phyloP scores from a whole-genome alignment of 2,329 filamentous ascomycete species.

The Beauveria caledonica region DNA sequence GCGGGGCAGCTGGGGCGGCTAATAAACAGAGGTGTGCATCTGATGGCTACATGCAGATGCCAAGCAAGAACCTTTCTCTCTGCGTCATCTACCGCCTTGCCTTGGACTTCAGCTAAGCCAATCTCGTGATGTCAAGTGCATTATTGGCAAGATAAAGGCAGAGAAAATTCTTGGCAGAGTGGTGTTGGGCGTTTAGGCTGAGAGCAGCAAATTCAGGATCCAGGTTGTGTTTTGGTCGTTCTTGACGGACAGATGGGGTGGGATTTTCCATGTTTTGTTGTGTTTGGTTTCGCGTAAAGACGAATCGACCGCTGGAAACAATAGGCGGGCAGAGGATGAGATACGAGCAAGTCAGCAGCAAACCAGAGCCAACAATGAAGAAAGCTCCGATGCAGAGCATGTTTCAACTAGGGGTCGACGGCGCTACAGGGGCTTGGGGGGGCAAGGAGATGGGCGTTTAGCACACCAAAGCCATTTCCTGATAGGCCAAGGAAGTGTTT shows the following conservation, averaged over 20 bases:
- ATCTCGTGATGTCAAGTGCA: not conserved
- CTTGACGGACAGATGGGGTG: not conserved
- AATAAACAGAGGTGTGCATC: not conserved
- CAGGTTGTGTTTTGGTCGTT: not conserved
- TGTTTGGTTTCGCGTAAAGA: not conserved
- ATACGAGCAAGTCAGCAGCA: not conserved
- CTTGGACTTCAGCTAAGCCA: not conserved
- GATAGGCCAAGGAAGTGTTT: no score
- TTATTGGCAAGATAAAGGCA: not conserved
- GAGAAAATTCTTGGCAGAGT: not conserved
- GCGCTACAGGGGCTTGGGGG: not conserved
- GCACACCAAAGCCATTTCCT: no score
- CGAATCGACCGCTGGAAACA: not conserved
- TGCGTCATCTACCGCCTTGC: no score
- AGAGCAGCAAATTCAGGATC: not conserved
- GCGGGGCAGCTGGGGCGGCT: not conserved
- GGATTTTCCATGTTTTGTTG: no score
- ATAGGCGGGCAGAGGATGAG: not conserved
- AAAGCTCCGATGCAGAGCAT: not conserved
- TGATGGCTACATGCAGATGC: not conserved
- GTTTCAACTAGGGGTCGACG: not conserved
- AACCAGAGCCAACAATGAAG: not conserved
- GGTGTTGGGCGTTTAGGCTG: not conserved
- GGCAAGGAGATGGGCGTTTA: no score
- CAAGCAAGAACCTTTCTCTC: no score